phyloP scores from a whole-genome alignment of 495 filamentous ascomycete species.

The Durotheca rogersii region DNA sequence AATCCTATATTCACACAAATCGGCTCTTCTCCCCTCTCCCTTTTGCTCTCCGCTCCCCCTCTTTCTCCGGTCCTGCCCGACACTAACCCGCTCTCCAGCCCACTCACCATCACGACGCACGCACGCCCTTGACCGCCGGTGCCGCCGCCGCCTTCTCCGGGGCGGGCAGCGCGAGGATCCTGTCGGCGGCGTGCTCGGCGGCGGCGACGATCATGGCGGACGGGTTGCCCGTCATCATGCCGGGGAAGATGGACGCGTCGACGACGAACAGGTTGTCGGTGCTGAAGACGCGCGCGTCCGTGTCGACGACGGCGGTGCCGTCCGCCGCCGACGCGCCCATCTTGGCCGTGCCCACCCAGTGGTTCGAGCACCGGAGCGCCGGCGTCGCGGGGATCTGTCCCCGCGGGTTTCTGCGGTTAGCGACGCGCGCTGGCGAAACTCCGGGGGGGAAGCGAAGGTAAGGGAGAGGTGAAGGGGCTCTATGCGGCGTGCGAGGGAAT shows the following conservation, averaged over 20 bases:
- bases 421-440: too few species aligned
- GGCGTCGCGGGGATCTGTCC: slow-evolving; percentile 37
- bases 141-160: slow-evolving; percentile 5
- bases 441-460: not conserved
- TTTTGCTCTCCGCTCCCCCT: too few species aligned
- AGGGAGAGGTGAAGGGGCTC: not conserved
- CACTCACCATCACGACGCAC: too few species aligned
- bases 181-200: slow-evolving; percentile 52
- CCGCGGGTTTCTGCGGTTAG: not conserved
- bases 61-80: too few species aligned
- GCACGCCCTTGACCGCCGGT: not conserved
- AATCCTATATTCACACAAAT: too few species aligned
- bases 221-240: slow-evolving; percentile 57
- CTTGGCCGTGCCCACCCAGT: slow-evolving; percentile 57
- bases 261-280: slow-evolving; percentile 54
- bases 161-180: slow-evolving; percentile 50
- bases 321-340: slow-evolving; percentile 51
- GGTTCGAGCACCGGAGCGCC: slow-evolving; percentile 40
- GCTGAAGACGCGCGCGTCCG: slow-evolving; percentile 57
- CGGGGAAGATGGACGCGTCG: slow-evolving; percentile 40
- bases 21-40: too few species aligned
- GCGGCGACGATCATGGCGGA: slow-evolving; percentile 53
- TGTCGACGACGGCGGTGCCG: slow-evolving; percentile 58
- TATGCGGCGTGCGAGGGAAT: too few species aligned
- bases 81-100: too few species aligned